Evolutionary conservation across 257 asterid species (phyloP).

Genomic region (Salvia rosmarinus): DNA sequence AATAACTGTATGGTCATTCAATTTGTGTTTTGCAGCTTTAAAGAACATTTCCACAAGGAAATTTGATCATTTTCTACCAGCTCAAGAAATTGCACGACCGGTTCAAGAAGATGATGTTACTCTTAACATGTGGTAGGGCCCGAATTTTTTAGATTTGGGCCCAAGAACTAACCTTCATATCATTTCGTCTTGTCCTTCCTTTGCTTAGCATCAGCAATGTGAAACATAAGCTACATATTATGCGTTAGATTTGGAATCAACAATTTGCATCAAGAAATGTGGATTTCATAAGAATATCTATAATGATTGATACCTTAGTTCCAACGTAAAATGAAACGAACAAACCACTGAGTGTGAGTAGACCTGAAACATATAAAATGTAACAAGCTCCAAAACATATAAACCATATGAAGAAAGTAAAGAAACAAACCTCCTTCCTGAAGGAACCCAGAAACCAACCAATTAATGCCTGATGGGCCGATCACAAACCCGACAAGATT

Average conservation of each 20-base stretch:
- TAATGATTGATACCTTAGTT: slow-evolving; percentile 65
- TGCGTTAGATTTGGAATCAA: slow-evolving; percentile 31
- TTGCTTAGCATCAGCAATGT: slow-evolving; percentile 79
- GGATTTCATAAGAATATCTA: slow-evolving; percentile 16
- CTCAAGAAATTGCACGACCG: neutral
- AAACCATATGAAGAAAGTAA: slow-evolving; percentile 18
- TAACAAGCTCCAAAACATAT: slow-evolving; percentile 24
- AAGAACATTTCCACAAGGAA: neutral
- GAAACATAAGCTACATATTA: slow-evolving; percentile 82
- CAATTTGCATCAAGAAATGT: slow-evolving; percentile 27
- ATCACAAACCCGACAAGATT: slow-evolving; percentile 96
- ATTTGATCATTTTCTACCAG: neutral
- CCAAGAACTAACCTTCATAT: slow-evolving; percentile 33
- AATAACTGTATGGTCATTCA: too few species aligned
- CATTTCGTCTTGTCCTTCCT: slow-evolving; percentile 49
- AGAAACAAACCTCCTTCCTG: slow-evolving; percentile 59
- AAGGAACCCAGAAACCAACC: slow-evolving; percentile 79
- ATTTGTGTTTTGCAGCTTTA: neutral
- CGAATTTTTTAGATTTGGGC: neutral
- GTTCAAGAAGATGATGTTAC: neutral
- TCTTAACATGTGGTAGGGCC: neutral
- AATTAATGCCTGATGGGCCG: slow-evolving; percentile 92
- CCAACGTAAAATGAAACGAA: slow-evolving; percentile 79
- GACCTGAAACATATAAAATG: slow-evolving; percentile 51
- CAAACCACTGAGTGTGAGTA: slow-evolving; percentile 70